Base-by-base conservation (phyloP, 2,329 filamentous ascomycete genomes). In the Dryadomyces quercus-mongolicae region DNA sequence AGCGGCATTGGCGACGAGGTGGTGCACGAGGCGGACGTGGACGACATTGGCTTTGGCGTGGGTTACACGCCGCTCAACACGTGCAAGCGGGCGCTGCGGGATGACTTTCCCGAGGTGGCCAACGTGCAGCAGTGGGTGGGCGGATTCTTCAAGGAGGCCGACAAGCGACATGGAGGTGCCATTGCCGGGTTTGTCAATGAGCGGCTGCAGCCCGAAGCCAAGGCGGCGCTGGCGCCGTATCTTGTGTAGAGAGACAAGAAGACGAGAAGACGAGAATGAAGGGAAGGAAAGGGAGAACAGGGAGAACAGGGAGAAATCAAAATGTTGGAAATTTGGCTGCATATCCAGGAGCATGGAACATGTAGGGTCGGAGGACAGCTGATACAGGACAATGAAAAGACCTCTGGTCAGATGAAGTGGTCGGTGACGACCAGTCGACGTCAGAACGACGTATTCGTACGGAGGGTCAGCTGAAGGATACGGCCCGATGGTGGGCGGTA, bases 51-150 rank as follows among this genome's bases (percentile, higher is more conserved):
- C 31, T 98, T 98, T 64, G 93, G 93, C 25, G 84, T 96, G 60
- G 92, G 90, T 9, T 98, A 95, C 70, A 97, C 93, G 0, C 85
- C 88, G 36, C 78, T 98, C 58, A 95, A 92, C 71, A 96, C 92
- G 0, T 93, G 92, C 72, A 88, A 85, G 67, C 83, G 83, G 56
- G 74, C 81, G 4, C 71, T 80, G 1, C 77, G 76, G 52, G 93
- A 97, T 66, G 86, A 91, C 20, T 97, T 90, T 74, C 86, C 91
- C 0, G 86, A 96, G 57, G 82, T 95, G 15, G 78, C 81, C 5
- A 84, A 90, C 54, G 86, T 90, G 56, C 73, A 89, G 53, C 86
- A 85, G 66, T 98, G 92, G 92, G 91, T 95, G 22, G 73, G 86
- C 54, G 72, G 78, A 59, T 90, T 88, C 66, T 72, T 96, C 64